These are phyloP conservation scores for Blastobotrys mokoenaii DNA, from an alignment of 805 yeast genomes.

Conservation along the genomic window DNA sequence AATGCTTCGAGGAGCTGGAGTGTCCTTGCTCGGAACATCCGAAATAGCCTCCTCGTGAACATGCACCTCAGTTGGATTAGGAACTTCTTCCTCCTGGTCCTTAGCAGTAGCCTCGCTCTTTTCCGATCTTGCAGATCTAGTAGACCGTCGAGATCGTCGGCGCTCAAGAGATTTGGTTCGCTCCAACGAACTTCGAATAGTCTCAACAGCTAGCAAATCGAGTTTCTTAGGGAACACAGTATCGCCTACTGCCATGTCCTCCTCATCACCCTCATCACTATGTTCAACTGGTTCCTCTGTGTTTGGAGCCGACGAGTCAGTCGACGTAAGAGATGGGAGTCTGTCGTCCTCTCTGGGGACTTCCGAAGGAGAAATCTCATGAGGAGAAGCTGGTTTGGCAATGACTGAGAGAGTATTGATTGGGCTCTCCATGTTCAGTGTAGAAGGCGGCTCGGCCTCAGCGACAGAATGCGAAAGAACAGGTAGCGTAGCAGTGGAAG, in stretches of 20 bases:
- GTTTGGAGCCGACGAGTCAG: conserved; percentile 7
- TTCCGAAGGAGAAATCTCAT: too few species aligned
- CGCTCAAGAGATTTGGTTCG: conserved; percentile 29
- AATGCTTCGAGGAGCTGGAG: conserved; percentile 11
- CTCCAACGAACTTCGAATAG: conserved; percentile 27
- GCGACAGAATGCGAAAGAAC: conserved; percentile 14
- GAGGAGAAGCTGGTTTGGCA: too few species aligned
- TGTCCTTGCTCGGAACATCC: conserved; percentile 2
- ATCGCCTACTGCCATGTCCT: conserved; percentile 21
- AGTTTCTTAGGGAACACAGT: conserved; percentile 29
- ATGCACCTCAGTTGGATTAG: conserved; percentile 25
- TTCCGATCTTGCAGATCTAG: conserved; percentile 6
- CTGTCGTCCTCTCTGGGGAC: conserved; percentile 1
- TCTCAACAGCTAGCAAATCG: conserved; percentile 25
- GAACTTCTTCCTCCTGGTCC: conserved; percentile 21
- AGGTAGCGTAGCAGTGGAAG: conserved; percentile 6
- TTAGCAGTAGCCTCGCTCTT: conserved; percentile 1
- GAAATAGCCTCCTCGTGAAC: conserved; percentile 10
- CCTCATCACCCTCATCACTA: conserved; percentile 6
- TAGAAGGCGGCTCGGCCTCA: conserved; percentile 10
- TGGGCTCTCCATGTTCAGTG: too few species aligned
- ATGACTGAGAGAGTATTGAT: too few species aligned
- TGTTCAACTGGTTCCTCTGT: conserved; percentile 1
- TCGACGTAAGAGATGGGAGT: conserved; percentile 13
- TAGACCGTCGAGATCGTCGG: conserved; percentile 22